Evolutionary conservation across 1,284 basidiomycete genomes (phyloP), one percentile per base, ranked within the genome.

Genomic region (Omphalotus olearius): DNA sequence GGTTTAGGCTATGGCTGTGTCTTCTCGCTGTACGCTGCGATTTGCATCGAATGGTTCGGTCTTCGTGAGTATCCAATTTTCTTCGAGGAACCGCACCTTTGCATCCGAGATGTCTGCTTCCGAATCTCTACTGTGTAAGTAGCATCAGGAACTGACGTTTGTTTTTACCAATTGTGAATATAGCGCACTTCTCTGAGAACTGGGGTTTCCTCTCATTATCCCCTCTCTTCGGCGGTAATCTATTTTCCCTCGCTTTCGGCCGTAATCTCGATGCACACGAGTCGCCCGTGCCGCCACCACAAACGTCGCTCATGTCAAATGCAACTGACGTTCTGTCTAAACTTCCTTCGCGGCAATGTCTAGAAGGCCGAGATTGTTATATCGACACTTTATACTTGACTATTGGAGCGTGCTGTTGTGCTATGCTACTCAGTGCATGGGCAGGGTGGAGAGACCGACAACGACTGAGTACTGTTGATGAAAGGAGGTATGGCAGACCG

Each of bases 231-330:
- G 89, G 88, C 6, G 89, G 89, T 0, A 96, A 95, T 69, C 47
- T 92, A 1, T 91, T 94, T 68, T 93, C 91, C 38, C 62, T 95
- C 37, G 72, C 88, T 39, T 96, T 95, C 62, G 93, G 93, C 0
- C 71, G 71, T 38, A 85, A 90, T 56, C 75, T 92, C 38, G 92
- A 94, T 59, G 74, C 82, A 4, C 87, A 93, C 60, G 79, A 78
- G 50, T 52, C 40, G 11, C 45, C 30, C 11, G 33, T 45, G 39
- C 20, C 36, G 13, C 36, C 37, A 10, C n/a, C 20, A 20, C 7
- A 20, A 13, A 7, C 10, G 17, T 37, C 33, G 16, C 33, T 36
- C 13, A 17, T 17, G 43, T 33, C 30, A 7, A 33, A 33, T 9
- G 9, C 30, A 13, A 33, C 30, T 13, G 30, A 33, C 30, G 30